A percentile compares a stretch with the other conserved stretches of the same genome.
These are phyloP conservation scores for Quercus variabilis DNA, from an alignment of 306 rosid species.

Conservation along the genomic window DNA sequence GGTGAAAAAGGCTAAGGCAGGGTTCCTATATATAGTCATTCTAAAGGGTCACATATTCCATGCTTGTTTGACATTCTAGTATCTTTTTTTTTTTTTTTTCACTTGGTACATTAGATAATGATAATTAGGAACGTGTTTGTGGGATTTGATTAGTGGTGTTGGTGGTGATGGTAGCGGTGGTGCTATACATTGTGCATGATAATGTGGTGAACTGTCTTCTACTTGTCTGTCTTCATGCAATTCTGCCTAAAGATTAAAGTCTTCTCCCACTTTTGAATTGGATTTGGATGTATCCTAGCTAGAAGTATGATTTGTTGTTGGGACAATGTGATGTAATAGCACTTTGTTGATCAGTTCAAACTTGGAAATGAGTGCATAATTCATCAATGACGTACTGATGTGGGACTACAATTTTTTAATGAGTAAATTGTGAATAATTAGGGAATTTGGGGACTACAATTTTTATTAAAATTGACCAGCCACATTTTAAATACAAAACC, in stretches of 20 bases:
- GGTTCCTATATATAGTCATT: slow-evolving; percentile 52
- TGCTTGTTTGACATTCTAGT: slow-evolving; percentile 29
- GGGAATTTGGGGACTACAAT: too few relatives aligned
- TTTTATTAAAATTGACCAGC: too few relatives aligned
- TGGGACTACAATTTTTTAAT: too few relatives aligned
- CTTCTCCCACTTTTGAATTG: slow-evolving; percentile 46
- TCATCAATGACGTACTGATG: not conserved
- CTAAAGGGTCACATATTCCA: not conserved
- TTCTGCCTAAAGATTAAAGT: slow-evolving; percentile 3
- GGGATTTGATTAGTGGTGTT: slow-evolving; percentile 33
- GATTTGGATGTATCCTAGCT: not conserved
- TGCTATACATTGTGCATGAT: slow-evolving; percentile 13
- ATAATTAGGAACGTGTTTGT: slow-evolving; percentile 20
- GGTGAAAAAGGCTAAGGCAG: slow-evolving; percentile 18
- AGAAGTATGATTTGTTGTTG: not conserved
- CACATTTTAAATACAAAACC: too few relatives aligned
- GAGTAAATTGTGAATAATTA: too few relatives aligned
- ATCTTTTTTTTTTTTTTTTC: slow-evolving; percentile 39
- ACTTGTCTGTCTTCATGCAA: slow-evolving; percentile 11
- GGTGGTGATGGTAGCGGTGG: slow-evolving; percentile 27
- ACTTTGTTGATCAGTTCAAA: slow-evolving; percentile 15
- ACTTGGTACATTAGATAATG: not conserved
- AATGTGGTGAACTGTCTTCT: slow-evolving; percentile 21
- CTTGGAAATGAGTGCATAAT: not conserved
- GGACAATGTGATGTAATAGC: slow-evolving; percentile 9